phyloP scores from a whole-genome alignment of 805 yeast species.

The Cyberlindnera misumaiensis region DNA sequence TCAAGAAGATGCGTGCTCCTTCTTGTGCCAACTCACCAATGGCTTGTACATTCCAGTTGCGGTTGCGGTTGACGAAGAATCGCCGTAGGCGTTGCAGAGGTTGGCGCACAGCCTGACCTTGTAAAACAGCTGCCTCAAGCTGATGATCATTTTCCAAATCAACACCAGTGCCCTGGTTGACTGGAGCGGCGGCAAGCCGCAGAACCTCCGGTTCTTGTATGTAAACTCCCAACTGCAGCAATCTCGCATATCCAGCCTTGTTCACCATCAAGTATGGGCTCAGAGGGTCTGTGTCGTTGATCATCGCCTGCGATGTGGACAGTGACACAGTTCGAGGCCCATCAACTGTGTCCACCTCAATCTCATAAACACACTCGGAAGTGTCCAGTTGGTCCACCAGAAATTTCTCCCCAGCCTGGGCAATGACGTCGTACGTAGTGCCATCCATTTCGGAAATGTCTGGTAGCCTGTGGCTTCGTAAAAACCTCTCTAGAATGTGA shows the following conservation, averaged over 20 bases:
- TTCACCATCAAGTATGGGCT: constrained; percentile 23
- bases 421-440: constrained; percentile 5
- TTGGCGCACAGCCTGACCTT: no score
- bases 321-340: constrained; percentile 15
- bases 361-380: constrained; percentile 5
- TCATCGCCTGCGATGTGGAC: constrained; percentile 20
- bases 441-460: constrained; percentile 17
- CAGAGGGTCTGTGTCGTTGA: constrained; percentile 19
- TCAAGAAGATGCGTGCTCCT: no score
- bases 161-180: no score
- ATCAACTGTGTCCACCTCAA: constrained; percentile 10
- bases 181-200: not conserved
- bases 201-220: constrained; percentile 15
- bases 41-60: no score
- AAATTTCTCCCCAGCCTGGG: constrained; percentile 15
- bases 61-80: no score
- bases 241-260: constrained; percentile 21
- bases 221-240: constrained; percentile 12
- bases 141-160: no score
- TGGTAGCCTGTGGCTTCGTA: constrained; percentile 1
- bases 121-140: no score
- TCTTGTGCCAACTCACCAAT: no score
- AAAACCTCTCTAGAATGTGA: no score
- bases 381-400: constrained; percentile 16
- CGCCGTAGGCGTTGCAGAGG: no score